Evolutionary conservation across 2,329 filamentous ascomycete genomes (phyloP).

Genomic region (Colletotrichum paranaense): DNA sequence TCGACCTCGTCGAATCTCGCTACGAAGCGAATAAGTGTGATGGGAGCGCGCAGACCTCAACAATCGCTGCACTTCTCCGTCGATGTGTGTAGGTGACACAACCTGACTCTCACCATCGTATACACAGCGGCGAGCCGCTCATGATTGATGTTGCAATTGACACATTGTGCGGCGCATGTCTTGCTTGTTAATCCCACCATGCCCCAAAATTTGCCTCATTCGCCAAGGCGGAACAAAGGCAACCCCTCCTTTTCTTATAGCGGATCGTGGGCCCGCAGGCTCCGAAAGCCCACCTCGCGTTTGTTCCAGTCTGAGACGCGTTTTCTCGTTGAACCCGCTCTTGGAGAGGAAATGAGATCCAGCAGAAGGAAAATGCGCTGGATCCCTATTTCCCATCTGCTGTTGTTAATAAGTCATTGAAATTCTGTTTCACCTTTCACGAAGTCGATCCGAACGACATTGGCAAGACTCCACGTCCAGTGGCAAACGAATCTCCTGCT

Average conservation of each 20-base stretch:
- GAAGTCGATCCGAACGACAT: neutral
- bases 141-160: neutral
- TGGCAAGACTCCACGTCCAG: neutral
- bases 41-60: neutral
- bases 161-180: neutral
- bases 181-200: neutral
- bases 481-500: neutral
- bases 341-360: neutral
- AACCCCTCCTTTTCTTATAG: neutral
- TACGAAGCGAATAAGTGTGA: neutral
- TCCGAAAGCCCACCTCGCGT: neutral
- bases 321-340: neutral
- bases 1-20: neutral
- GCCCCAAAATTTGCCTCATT: slow-evolving; percentile 37
- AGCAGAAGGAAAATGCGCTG: neutral
- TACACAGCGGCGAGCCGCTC: neutral
- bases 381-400: neutral
- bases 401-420: neutral
- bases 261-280: neutral
- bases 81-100: neutral
- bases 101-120: neutral
- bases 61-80: neutral
- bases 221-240: slow-evolving; percentile 8
- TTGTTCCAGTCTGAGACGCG: neutral
- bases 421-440: neutral